Conservation (phyloP, 805 yeast genomes). For the Dipodascopsis uninucleata region DNA sequence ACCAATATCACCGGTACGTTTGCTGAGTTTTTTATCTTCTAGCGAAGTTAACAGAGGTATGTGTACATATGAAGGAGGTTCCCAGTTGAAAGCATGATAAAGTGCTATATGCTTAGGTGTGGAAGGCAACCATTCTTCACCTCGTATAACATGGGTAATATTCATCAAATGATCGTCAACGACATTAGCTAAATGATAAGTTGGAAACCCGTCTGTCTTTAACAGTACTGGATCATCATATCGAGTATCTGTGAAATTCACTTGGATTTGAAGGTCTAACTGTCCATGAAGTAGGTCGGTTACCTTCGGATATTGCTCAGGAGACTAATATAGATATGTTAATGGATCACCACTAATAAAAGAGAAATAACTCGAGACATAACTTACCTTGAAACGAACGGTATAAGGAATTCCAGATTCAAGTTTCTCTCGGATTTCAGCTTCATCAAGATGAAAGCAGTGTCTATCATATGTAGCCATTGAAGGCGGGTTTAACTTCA, state of each 20-base stretch:
- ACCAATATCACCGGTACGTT: conserved; percentile 78
- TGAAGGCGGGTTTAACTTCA: conserved; percentile 76
- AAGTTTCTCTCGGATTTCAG: conserved; percentile 41
- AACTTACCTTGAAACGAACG: conserved; percentile 57
- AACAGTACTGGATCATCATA: conserved; percentile 86
- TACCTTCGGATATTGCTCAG: conserved; percentile 63
- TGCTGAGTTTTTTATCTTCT: conserved; percentile 62
- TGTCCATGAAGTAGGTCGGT: conserved; percentile 75
- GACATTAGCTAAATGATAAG: conserved; percentile 95
- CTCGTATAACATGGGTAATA: conserved; percentile 90
- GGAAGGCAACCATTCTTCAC: conserved; percentile 97
- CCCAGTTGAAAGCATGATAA: conserved; percentile 83
- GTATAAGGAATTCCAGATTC: conserved; percentile 45
- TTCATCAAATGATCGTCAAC: conserved; percentile 92
- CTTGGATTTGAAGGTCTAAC: conserved; percentile 74
- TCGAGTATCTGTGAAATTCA: conserved; percentile 63
- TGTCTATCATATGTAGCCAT: conserved; percentile 87
- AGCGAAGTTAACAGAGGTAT: conserved; percentile 72
- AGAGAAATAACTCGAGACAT: background rate
- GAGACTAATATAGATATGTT: conserved; percentile 43
- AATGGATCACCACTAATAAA: background rate
- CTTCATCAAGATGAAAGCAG: conserved; percentile 49
- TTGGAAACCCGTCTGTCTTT: conserved; percentile 93
- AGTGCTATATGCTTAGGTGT: conserved; percentile 92
- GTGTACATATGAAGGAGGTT: conserved; percentile 76